Evolutionary conservation across 441 rosid species (phyloP), one percentile per base, ranked within the genome.

Genomic region (Kokia cookei): DNA sequence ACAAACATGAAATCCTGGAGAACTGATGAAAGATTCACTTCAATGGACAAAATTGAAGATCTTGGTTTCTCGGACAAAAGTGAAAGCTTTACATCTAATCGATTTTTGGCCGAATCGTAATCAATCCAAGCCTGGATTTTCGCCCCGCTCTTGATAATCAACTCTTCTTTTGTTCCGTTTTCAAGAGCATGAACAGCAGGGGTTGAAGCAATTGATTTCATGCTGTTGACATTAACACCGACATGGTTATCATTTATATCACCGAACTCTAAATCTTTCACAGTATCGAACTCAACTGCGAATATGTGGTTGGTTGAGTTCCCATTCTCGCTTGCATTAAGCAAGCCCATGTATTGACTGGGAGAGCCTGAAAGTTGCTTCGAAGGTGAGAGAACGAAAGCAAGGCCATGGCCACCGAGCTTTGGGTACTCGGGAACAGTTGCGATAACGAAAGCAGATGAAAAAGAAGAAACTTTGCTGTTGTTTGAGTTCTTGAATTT

Each of bases 271-370:
- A 86, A 86, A 76, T 94, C 93, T 63, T 71, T 76, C 29, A 92
- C 93, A 0, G 97, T 91, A 76, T 94, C 98, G 57, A 94, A 91
- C 42, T 94, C 98, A 29, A 94, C 96, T 0, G 97, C 95, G 74
- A 92, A 82, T 67, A 94, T 57, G 72, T 91, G 88, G 37, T 58
- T 5, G 78, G 91, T 82, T 73, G 73, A 68, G 14, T 58, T 58
- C 35, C 63, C 63, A 26, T 26, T 13, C 74, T 85, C 80, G 67
- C 50, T 86, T 11, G 88, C 71, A 74, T 91, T 92, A 63, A 92
- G 73, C 2, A 94, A 85, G 13, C 98, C 98, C 1, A 94, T 79
- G 76, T 78, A 94, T 79, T 94, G 93, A 68, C 90, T 91, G 1
- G 93, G 91, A 66, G 87, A 86, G 1, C 86, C 87, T 1, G 71